Evolutionary conservation across 2,329 filamentous ascomycete species (phyloP).

Genomic region (Fusarium sororula): DNA sequence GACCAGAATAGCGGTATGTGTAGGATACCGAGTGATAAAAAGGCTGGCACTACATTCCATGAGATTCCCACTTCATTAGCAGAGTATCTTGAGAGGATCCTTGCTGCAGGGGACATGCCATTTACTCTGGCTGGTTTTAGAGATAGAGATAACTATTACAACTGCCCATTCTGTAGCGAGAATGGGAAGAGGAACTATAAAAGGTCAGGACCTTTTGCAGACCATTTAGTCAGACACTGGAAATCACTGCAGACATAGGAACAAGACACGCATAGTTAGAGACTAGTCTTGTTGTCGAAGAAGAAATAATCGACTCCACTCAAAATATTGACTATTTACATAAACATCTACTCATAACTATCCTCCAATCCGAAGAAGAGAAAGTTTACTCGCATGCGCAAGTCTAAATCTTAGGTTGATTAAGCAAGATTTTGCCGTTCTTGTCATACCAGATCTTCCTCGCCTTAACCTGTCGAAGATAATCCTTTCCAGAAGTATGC

Average conservation of each 20-base stretch:
- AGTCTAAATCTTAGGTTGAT: neutral
- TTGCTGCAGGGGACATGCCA: neutral
- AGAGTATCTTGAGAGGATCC: neutral
- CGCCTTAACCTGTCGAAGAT: conserved; percentile 10
- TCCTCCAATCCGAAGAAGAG: neutral
- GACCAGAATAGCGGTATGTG: neutral
- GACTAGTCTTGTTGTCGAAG: no score
- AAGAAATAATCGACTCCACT: neutral
- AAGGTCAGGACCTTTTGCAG: neutral
- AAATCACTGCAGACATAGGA: neutral
- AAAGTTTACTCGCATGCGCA: neutral
- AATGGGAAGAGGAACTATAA: neutral
- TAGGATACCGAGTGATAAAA: neutral
- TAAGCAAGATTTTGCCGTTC: conserved; percentile 8
- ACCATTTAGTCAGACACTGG: neutral
- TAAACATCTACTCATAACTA: neutral
- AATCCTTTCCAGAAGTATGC: conserved; percentile 7
- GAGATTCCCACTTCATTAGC: neutral
- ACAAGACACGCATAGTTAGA: no score
- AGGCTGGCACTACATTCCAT: neutral
- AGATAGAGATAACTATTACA: neutral
- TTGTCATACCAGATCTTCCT: conserved; percentile 23
- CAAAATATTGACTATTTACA: neutral
- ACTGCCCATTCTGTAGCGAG: neutral
- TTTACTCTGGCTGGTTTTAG: neutral